Conservation (phyloP, 345 rosid species). For the Ricinus communis region DNA sequence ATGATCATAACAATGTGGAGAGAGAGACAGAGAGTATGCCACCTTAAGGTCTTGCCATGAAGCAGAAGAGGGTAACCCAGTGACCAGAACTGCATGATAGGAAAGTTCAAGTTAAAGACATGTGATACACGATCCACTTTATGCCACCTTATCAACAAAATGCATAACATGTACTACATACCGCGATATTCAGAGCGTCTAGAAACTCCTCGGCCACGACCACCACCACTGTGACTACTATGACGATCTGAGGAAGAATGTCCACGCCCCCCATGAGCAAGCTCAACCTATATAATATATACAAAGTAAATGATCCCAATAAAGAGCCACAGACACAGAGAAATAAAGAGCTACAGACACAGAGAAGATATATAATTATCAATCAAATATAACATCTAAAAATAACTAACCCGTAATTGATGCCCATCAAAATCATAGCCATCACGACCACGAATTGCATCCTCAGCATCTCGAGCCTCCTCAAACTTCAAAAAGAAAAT, state of each 20-base stretch:
- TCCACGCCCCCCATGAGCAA: constrained; percentile 96
- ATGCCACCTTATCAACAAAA: not conserved
- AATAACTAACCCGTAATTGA: constrained; percentile 50
- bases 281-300: constrained; percentile 64
- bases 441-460: constrained; percentile 82
- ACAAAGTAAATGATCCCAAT: not conserved
- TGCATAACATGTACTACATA: constrained; percentile 22
- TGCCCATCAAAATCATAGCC: constrained; percentile 80
- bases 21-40: not conserved
- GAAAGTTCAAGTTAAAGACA: not conserved
- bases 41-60: constrained; percentile 99
- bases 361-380: not conserved
- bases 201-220: constrained; percentile 64
- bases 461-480: constrained; percentile 58
- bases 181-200: constrained; percentile 96
- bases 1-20: no score
- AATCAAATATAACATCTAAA: not conserved
- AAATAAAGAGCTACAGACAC: not conserved
- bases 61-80: constrained; percentile 93
- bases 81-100: constrained; percentile 61
- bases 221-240: constrained; percentile 56
- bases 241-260: constrained; percentile 78
- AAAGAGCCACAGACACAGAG: not conserved
- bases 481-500: constrained; percentile 21
- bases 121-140: not conserved